Base-by-base conservation (phyloP, 2,329 filamentous ascomycete genomes). In the Ambrosiella beaveri region DNA sequence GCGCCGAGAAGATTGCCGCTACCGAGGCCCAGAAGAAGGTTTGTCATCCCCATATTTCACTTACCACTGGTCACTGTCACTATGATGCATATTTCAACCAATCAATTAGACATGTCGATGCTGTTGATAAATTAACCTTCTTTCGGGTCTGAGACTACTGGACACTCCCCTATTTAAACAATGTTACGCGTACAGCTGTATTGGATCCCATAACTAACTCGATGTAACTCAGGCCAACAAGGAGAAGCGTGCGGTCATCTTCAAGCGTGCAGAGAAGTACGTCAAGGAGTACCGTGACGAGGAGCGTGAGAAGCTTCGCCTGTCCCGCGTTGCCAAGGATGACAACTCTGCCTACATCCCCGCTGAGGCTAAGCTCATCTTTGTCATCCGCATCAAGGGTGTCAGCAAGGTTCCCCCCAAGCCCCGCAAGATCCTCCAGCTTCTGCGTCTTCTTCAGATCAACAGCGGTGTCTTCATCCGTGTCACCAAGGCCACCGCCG, bases 341-440 rank as follows among this genome's bases (percentile, higher is more conserved):
- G 84, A 88, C 70, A 91, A 91, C 74, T 86, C 82, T 72, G 93
- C 91, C 82, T 93, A 94, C 76, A 86, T 98, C 67, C 85, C 88
- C 64, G 90, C 88, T 64, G 89, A 98, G 82, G 77, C 87, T 72
- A 96, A 95, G 79, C 80, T 98, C 70, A 89, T 91, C 78, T 98
- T 98, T 74, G 84, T 98, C 69, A 78, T 97, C 75, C 91, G 93
- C 74, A 98, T 98, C 82, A 98, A 98, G 88, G 93, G 91, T 95
- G 97, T 98, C 89, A 97, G 97, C 88, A 98, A 98, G 87, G 97
- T 98, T 70, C 84, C 94, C 73, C 93, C 93, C 68, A 97, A 98
- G 87, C 94, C 94, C 76, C 90, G 93, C 82, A 98, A 98, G 85
- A 97, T 95, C 71, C 84, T 98, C 68, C 93, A 98, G 79, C 88